Percentiles rank a stretch among this genome's conserved stretches.
Evolutionary conservation across 257 asterid species (phyloP).

Genomic region (Solanum boliviense): DNA sequence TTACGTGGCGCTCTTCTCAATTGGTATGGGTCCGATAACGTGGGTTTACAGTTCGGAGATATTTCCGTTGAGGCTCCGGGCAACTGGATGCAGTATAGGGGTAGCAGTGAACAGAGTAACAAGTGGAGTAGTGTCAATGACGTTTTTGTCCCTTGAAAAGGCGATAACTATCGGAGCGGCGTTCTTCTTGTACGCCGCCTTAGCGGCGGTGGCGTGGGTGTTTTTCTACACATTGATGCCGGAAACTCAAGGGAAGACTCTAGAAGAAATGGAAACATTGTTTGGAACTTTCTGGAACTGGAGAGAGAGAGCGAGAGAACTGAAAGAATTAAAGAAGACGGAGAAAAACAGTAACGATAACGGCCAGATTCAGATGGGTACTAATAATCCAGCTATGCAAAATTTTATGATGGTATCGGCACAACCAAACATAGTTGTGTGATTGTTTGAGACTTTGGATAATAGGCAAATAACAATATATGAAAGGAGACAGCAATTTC

Average conservation of each 20-base stretch:
- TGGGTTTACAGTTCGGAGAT: constrained; percentile 76
- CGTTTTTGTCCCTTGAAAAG: constrained; percentile 34
- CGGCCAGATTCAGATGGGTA: constrained; percentile 19
- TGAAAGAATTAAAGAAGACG: constrained; percentile 14
- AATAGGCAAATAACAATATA: neutral
- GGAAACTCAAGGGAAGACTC: constrained; percentile 55
- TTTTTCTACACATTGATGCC: constrained; percentile 46
- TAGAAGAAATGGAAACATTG: constrained; percentile 53
- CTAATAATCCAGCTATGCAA: neutral
- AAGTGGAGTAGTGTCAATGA: constrained; percentile 56
- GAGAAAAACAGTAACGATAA: neutral
- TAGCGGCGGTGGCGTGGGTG: constrained; percentile 35
- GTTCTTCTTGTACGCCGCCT: constrained; percentile 30
- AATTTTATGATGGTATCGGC: too few relatives aligned
- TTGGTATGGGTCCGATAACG: constrained; percentile 71
- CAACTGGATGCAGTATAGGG: constrained; percentile 63
- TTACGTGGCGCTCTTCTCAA: constrained; percentile 54
- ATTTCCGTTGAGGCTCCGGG: constrained; percentile 47
- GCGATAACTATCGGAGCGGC: constrained; percentile 46
- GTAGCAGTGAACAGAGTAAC: constrained; percentile 48
- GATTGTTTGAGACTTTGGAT: neutral
- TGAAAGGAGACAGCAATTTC: neutral
- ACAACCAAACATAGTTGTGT: neutral
- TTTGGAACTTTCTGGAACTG: constrained; percentile 53
- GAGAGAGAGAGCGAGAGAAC: constrained; percentile 27